Evolutionary conservation across 1,284 basidiomycete genomes (phyloP).

Genomic region (Cryptococcus sp.): DNA sequence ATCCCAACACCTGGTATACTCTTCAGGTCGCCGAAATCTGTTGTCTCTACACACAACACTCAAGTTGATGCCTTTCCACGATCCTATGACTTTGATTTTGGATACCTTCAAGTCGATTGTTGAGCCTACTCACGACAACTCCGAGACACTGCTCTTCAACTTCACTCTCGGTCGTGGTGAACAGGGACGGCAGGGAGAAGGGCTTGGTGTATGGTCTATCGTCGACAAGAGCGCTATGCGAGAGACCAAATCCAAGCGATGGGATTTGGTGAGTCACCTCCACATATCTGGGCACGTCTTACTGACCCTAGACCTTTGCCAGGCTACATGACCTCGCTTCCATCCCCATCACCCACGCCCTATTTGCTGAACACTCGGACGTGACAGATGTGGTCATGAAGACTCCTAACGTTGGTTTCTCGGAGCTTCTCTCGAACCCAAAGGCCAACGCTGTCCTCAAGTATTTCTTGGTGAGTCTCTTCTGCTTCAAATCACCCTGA

Average conservation of each 20-base stretch:
- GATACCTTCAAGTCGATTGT: slow-evolving; percentile 61
- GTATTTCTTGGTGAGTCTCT: slow-evolving; percentile 66
- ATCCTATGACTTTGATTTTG: slow-evolving; percentile 57
- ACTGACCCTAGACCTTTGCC: slow-evolving; percentile 38
- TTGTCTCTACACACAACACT: slow-evolving; percentile 73
- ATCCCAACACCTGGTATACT: slow-evolving; percentile 65
- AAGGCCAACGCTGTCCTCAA: slow-evolving; percentile 54
- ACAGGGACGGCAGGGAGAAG: slow-evolving; percentile 44
- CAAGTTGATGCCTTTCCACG: slow-evolving; percentile 73
- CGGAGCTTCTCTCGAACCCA: slow-evolving; percentile 60
- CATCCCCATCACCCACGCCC: slow-evolving; percentile 53
- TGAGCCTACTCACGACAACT: slow-evolving; percentile 64
- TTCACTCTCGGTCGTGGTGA: slow-evolving; percentile 63
- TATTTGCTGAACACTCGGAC: slow-evolving; percentile 72
- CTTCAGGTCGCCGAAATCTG: slow-evolving; percentile 73
- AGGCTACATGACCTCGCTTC: slow-evolving; percentile 33
- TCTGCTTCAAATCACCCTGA: slow-evolving; percentile 3
- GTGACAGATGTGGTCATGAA: slow-evolving; percentile 74
- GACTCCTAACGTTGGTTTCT: slow-evolving; percentile 56
- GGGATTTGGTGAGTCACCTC: slow-evolving; percentile 68
- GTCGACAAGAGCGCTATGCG: slow-evolving; percentile 72
- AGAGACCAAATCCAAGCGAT: slow-evolving; percentile 64
- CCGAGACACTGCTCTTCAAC: slow-evolving; percentile 57
- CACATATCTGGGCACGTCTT: background rate
- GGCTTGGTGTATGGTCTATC: slow-evolving; percentile 74